These are phyloP conservation scores for Leptomonas pyrrhocoris DNA, from an alignment of 208 protist species.

Conservation along the genomic window DNA sequence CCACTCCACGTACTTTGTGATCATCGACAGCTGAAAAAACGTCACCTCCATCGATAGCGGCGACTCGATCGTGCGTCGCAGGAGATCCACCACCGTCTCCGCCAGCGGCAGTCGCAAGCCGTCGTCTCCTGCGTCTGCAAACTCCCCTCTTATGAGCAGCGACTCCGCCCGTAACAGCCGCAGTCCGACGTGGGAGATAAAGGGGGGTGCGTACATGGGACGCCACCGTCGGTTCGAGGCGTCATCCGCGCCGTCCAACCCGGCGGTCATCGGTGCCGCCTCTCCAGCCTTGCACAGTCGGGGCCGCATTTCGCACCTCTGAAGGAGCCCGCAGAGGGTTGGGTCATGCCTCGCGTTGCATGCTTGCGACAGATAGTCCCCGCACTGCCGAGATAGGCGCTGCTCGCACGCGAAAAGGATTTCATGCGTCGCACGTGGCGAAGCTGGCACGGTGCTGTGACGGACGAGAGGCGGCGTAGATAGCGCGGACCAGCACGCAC, in stretches of 20 bases:
- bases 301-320: not conserved
- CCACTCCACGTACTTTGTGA: conserved; percentile 17
- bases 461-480: not conserved
- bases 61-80: conserved; percentile 1
- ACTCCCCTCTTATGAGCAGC: not conserved
- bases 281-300: not conserved
- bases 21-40: conserved; percentile 19
- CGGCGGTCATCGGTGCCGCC: no score
- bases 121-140: not conserved
- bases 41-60: conserved; percentile 19
- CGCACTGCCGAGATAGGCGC: conserved; percentile 13
- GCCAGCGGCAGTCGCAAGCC: not conserved
- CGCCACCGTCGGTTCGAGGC: not conserved
- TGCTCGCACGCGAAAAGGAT: not conserved
- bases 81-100: conserved; percentile 1
- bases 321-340: no score
- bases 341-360: not conserved
- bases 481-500: conserved; percentile 23
- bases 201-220: not conserved
- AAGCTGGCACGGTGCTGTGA: no score
- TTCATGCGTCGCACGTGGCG: not conserved
- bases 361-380: not conserved
- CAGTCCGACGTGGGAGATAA: not conserved
- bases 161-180: not conserved
- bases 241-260: not conserved